A percentile compares a stretch with the other conserved stretches of the same genome.
These are phyloP conservation scores for Calonectria ilicicola DNA, from an alignment of 2,329 filamentous ascomycete species.

Conservation along the genomic window DNA sequence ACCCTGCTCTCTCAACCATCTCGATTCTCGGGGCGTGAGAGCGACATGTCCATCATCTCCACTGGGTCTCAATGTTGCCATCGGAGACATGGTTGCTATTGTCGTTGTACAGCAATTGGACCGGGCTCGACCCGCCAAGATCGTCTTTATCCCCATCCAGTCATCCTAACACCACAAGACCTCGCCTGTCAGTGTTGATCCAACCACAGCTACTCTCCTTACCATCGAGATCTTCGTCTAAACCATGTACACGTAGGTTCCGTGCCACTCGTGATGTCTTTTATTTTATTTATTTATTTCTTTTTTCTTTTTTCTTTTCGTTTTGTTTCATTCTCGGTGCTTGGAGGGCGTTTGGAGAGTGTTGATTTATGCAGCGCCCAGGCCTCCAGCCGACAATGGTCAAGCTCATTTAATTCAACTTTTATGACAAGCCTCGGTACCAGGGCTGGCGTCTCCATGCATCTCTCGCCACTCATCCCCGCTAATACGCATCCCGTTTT, in stretches of 20 bases:
- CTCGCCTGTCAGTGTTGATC: background rate
- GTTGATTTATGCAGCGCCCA: conserved; percentile 18
- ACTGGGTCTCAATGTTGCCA: background rate
- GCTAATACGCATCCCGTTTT: conserved; percentile 11
- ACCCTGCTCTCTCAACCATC: conserved; percentile 17
- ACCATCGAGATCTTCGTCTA: background rate
- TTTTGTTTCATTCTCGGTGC: background rate
- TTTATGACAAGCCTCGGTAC: conserved; percentile 13
- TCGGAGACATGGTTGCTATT: background rate
- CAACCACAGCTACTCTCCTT: background rate
- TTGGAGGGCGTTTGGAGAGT: conserved; percentile 5
- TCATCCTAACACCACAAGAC: background rate
- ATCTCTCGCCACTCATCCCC: conserved; percentile 20
- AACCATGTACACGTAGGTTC: too few species aligned
- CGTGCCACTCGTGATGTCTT: background rate
- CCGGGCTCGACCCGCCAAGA: background rate
- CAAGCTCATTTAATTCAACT: conserved; percentile 15
- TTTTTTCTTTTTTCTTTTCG: background rate
- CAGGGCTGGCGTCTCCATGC: conserved; percentile 24
- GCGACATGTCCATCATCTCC: conserved; percentile 15
- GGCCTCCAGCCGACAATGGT: conserved; percentile 1
- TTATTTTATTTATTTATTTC: background rate
- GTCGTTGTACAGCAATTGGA: background rate
- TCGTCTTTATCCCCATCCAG: background rate
- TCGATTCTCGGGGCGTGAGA: background rate